phyloP scores from a whole-genome alignment of 129 eudicot genomes.

The Flaveria ramosissima region DNA sequence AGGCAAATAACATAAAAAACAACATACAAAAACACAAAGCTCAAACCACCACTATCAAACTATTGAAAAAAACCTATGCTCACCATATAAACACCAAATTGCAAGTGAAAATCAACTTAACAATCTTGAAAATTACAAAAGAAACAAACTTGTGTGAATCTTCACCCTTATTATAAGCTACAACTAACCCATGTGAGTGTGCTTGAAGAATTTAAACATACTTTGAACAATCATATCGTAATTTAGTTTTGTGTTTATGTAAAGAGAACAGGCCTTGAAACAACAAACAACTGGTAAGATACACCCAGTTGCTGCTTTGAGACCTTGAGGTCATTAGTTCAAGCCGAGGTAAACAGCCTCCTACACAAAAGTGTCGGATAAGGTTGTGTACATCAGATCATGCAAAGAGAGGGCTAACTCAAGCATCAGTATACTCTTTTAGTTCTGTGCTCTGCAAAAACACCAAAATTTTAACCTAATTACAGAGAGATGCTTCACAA shows the following conservation, averaged over 20 bases:
- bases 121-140: background rate
- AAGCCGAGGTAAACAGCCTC: too few relatives aligned
- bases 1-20: background rate
- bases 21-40: background rate
- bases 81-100: background rate
- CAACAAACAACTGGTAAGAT: too few relatives aligned
- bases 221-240: background rate
- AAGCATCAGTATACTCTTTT: too few relatives aligned
- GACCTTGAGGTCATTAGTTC: too few relatives aligned
- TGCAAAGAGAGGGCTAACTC: too few relatives aligned
- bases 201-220: background rate
- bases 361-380: too few relatives aligned
- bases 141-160: too few relatives aligned
- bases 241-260: background rate
- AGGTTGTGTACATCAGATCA: too few relatives aligned
- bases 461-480: background rate
- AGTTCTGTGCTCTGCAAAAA: background rate
- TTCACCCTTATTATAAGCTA: too few relatives aligned
- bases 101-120: background rate
- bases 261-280: too few relatives aligned
- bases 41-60: constrained; percentile 1
- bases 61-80: background rate
- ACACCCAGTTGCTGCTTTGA: too few relatives aligned
- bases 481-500: background rate
- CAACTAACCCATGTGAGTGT: background rate